A percentile compares a stretch with the other conserved stretches of the same genome.
These are phyloP conservation scores for Hypoxylon crocopeplum DNA, from an alignment of 495 filamentous ascomycete genomes.

Conservation along the genomic window DNA sequence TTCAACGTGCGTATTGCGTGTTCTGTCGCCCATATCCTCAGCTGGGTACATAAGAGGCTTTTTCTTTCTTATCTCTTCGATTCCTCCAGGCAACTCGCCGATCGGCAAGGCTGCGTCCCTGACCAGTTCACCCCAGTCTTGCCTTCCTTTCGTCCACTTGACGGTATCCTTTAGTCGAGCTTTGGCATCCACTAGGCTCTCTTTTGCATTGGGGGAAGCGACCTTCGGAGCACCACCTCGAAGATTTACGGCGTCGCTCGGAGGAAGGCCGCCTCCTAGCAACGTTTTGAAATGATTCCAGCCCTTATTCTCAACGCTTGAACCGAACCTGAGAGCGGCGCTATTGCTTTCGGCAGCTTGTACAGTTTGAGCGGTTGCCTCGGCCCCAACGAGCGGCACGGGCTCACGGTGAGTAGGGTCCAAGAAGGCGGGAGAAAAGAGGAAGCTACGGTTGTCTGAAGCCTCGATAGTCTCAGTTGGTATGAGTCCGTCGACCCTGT, in stretches of 20 bases:
- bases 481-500: neutral
- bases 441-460: too few species aligned
- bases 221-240: neutral
- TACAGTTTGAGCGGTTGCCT: too few species aligned
- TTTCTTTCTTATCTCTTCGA: neutral
- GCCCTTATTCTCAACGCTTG: too few species aligned
- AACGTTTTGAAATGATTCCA: neutral
- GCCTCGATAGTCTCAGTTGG: neutral
- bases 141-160: neutral
- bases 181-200: too few species aligned
- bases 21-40: neutral
- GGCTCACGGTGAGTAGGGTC: too few species aligned
- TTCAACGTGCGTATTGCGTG: neutral
- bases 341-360: too few species aligned
- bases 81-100: neutral
- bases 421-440: too few species aligned
- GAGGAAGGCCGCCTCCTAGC: neutral
- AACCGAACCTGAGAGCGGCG: too few species aligned
- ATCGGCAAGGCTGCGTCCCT: neutral
- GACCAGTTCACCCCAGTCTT: neutral
- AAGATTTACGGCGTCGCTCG: too few species aligned
- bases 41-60: conserved; percentile 18
- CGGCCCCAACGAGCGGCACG: too few species aligned
- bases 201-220: too few species aligned
- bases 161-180: neutral